Evolutionary conservation across 495 filamentous ascomycete genomes (phyloP).

Genomic region (Achaetomiella virescens): DNA sequence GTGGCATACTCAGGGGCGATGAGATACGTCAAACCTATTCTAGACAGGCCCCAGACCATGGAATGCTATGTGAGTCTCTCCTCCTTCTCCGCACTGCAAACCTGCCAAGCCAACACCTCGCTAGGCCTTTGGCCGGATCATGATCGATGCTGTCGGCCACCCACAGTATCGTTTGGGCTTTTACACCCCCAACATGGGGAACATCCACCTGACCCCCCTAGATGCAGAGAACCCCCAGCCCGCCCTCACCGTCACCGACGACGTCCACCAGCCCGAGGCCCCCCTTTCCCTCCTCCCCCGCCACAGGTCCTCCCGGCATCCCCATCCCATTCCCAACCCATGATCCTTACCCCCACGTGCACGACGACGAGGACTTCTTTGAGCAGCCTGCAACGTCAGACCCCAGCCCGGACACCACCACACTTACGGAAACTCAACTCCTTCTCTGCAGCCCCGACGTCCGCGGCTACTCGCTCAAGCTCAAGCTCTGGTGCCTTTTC

Average conservation of each 20-base stretch:
- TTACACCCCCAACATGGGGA: neutral
- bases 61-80: neutral
- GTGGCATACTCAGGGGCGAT: neutral
- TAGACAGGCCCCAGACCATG: neutral
- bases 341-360: too few relatives aligned
- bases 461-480: neutral
- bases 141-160: neutral
- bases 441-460: neutral
- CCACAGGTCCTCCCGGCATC: too few relatives aligned
- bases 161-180: neutral
- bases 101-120: neutral
- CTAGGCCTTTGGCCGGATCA: neutral
- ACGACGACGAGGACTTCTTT: neutral
- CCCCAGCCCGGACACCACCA: neutral
- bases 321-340: too few relatives aligned
- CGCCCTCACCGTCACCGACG: neutral
- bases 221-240: neutral
- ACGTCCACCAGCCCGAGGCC: neutral
- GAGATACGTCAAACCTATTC: neutral
- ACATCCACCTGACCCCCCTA: neutral
- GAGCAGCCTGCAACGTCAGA: neutral
- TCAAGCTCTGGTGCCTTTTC: neutral
- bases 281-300: neutral
- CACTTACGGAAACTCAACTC: neutral
- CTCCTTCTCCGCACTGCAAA: neutral